Evolutionary conservation across 495 filamentous ascomycete genomes (phyloP).

Genomic region (Echria macrotheca): DNA sequence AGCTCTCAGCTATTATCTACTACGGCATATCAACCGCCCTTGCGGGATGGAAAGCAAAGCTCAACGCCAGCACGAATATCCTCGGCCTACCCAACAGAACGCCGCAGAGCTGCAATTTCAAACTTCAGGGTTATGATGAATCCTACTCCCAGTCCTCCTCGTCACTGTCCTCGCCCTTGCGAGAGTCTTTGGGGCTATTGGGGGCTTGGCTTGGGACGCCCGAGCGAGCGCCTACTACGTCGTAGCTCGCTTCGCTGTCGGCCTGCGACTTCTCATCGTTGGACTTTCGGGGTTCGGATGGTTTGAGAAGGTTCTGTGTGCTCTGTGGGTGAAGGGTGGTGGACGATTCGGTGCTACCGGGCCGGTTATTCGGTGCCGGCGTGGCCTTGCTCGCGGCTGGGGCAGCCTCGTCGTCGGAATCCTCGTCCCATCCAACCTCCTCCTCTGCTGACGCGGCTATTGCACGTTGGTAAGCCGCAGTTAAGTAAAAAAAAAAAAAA

Average conservation of each 20-base stretch:
- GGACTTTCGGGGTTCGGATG: conserved; percentile 66
- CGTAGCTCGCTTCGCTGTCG: conserved; percentile 89
- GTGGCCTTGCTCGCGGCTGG: conserved; percentile 23
- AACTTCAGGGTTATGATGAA: too few relatives aligned
- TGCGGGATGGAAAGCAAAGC: too few relatives aligned
- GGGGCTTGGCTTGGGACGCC: conserved; percentile 72
- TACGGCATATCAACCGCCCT: too few relatives aligned
- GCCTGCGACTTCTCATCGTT: conserved; percentile 79
- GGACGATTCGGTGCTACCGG: conserved; percentile 45
- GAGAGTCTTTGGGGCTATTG: conserved; percentile 61
- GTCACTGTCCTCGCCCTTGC: conserved; percentile 40
- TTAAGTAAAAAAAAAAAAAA: too few relatives aligned
- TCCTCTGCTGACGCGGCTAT: conserved; percentile 62
- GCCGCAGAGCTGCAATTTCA: not conserved
- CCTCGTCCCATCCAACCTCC: conserved; percentile 82
- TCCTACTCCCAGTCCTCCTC: conserved; percentile 87
- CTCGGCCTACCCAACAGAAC: not conserved
- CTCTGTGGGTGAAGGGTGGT: conserved; percentile 46
- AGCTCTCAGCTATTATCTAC: too few relatives aligned
- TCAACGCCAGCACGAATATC: too few relatives aligned
- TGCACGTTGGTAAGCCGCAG: too few relatives aligned
- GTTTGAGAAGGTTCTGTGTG: conserved; percentile 41
- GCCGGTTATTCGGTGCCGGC: conserved; percentile 22
- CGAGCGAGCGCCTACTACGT: conserved; percentile 70
- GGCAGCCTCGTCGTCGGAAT: conserved; percentile 19